Evolutionary conservation across 1,284 basidiomycete species (phyloP), one percentile per base, ranked within the genome.

Genomic region (Leccinum fallax): DNA sequence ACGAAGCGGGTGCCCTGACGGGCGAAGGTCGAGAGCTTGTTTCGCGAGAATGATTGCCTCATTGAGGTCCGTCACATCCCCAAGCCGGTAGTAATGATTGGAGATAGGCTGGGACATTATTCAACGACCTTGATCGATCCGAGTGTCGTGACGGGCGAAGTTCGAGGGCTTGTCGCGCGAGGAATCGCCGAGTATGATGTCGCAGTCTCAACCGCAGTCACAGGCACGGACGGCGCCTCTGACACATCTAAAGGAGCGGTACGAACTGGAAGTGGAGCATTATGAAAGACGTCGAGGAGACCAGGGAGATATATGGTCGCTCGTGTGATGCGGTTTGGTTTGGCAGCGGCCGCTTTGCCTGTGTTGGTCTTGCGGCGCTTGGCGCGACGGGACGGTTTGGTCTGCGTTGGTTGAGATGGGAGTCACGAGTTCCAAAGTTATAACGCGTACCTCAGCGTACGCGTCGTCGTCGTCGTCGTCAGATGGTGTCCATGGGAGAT

Each of bases 291-390:
- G 3, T 72, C 63, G 10, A 69, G 55, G 28, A 76, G 52, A 1
- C 30, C 52, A 9, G 61, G 61, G 53, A 75, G 52, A 24, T 68
- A 69, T 2, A 63, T 43, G 2, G 70, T 64, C 3, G 59, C 16
- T 13, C 69, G 59, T 11, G 65, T 67, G 28, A 56, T 21, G 28
- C 66, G 69, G 32, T 61, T 43, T 43, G 10, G 46, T 53, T 46
- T 24, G 11, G 60, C 13, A 5, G 54, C 16, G 0, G 64, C 51
- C 0, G 59, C 60, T 53, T 65, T 71, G 8, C 74, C 60, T 0
- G 57, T 61, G 38, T 68, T 66, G 30, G 63, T 62, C 53, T 74
- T 73, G 19, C 70, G 74, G 32, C 74, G 73, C 58, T 76, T 73
- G 43, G 53, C 19, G n/a, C 61, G 68, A 51, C 58, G 60, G 9